Conservation (phyloP, 2,329 filamentous ascomycete genomes). For the Neofusicoccum parvum region DNA sequence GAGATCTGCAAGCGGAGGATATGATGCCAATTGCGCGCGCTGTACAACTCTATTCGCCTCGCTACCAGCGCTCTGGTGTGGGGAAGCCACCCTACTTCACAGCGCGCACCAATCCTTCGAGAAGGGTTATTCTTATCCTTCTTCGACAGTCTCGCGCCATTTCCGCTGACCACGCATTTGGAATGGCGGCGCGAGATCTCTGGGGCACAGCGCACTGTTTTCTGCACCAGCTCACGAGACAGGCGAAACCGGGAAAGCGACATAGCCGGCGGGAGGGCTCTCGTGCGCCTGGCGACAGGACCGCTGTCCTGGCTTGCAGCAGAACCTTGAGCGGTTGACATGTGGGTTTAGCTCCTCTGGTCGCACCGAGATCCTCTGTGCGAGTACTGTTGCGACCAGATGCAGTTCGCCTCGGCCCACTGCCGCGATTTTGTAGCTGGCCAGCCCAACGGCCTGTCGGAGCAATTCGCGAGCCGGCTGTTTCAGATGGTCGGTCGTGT, state of each 20-base stretch:
- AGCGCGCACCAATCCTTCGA: constrained; percentile 1
- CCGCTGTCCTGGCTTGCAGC: constrained; percentile 18
- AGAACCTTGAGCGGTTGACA: constrained; percentile 16
- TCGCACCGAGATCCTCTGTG: constrained; percentile 19
- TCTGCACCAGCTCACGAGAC: constrained; percentile 23
- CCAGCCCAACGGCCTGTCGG: constrained; percentile 17
- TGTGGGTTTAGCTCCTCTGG: constrained; percentile 17
- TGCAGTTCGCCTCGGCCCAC: constrained; percentile 14
- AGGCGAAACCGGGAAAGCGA: constrained; percentile 18
- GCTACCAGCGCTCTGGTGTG: constrained; percentile 16
- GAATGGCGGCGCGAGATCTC: constrained; percentile 15
- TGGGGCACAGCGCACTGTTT: constrained; percentile 15
- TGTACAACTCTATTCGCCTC: constrained; percentile 19
- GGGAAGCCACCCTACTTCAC: constrained; percentile 6
- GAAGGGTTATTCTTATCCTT: constrained; percentile 1
- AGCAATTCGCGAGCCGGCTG: constrained; percentile 17
- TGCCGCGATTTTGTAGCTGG: constrained; percentile 14
- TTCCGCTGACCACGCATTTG: constrained; percentile 18
- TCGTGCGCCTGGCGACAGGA: constrained; percentile 11
- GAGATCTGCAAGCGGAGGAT: constrained; percentile 15
- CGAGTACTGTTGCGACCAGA: constrained; percentile 21
- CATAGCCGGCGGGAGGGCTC: constrained; percentile 18
- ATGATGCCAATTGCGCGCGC: constrained; percentile 10
- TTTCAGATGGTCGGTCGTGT: constrained; percentile 14
- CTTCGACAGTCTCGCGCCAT: background rate